Percentiles rank a stretch among this genome's conserved stretches.
Conservation (phyloP, 495 filamentous ascomycete species). For the Podospora anserina region DNA sequence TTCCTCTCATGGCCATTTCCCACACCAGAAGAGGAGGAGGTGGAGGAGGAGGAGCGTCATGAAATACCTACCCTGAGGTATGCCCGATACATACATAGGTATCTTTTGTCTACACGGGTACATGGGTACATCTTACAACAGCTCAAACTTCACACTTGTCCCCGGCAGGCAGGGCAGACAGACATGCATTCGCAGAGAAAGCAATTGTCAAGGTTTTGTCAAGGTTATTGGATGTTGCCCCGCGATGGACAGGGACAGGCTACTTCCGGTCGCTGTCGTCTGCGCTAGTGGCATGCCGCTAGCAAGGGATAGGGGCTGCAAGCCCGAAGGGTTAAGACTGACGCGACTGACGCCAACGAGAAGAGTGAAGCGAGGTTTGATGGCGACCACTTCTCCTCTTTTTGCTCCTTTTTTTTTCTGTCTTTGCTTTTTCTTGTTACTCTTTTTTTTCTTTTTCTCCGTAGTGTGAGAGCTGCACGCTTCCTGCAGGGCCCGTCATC, state of each 20-base stretch:
- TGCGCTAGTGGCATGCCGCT: neutral
- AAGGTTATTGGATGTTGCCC: conserved; percentile 7
- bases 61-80: no score
- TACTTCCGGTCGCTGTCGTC: neutral
- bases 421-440: neutral
- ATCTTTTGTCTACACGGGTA: neutral
- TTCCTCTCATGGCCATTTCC: conserved; percentile 15
- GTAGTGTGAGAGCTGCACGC: neutral
- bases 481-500: conserved; percentile 18
- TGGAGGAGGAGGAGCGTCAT: no score
- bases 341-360: conserved; percentile 3
- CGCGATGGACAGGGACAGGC: conserved; percentile 2
- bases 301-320: neutral
- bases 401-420: neutral
- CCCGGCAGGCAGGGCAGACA: neutral
- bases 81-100: no score
- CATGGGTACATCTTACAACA: neutral
- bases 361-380: conserved; percentile 3
- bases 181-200: neutral
- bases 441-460: neutral
- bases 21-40: conserved; percentile 1
- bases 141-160: neutral
- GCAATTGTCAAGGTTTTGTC: neutral
- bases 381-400: neutral
- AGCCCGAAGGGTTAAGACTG: neutral